Evolutionary conservation across 2,329 filamentous ascomycete genomes (phyloP).

Genomic region (Cladosporium oxysporum): DNA sequence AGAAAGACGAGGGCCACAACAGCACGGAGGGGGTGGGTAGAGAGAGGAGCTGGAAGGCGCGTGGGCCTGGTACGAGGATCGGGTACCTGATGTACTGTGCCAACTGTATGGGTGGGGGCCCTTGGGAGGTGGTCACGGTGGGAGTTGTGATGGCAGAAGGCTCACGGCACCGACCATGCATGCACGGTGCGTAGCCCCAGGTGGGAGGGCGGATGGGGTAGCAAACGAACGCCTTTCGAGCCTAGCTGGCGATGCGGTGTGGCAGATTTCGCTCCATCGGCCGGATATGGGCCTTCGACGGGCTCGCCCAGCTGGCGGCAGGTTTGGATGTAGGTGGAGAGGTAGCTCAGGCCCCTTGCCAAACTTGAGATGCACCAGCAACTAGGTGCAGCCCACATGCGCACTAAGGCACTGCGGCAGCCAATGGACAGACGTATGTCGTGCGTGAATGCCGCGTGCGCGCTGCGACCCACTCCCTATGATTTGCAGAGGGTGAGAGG

Average conservation of each 20-base stretch:
- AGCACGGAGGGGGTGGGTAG: slow-evolving; percentile 1
- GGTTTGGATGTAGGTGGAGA: neutral
- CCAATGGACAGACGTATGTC: slow-evolving; percentile 4
- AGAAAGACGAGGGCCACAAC: slow-evolving; percentile 6
- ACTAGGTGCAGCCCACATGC: slow-evolving; percentile 13
- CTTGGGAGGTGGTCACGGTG: neutral
- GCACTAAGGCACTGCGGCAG: slow-evolving; percentile 1
- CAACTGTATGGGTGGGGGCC: slow-evolving; percentile 13
- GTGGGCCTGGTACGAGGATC: slow-evolving; percentile 9
- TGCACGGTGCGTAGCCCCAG: slow-evolving; percentile 12
- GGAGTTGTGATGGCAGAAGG: slow-evolving; percentile 12
- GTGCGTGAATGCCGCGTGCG: slow-evolving; percentile 8
- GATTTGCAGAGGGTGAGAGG: slow-evolving; percentile 9
- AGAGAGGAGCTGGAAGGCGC: slow-evolving; percentile 8
- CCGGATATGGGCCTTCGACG: neutral
- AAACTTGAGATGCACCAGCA: slow-evolving; percentile 17
- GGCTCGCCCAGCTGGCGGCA: slow-evolving; percentile 13
- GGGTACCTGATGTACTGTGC: slow-evolving; percentile 16
- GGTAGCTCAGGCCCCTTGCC: slow-evolving; percentile 14
- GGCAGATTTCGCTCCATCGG: slow-evolving; percentile 12
- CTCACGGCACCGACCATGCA: slow-evolving; percentile 14
- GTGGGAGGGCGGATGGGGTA: slow-evolving; percentile 11
- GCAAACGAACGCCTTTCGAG: slow-evolving; percentile 13
- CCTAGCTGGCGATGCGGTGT: slow-evolving; percentile 17
- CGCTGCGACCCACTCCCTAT: slow-evolving; percentile 4